Conservation (phyloP, 2,329 filamentous ascomycete genomes). For the Botrytis aclada region DNA sequence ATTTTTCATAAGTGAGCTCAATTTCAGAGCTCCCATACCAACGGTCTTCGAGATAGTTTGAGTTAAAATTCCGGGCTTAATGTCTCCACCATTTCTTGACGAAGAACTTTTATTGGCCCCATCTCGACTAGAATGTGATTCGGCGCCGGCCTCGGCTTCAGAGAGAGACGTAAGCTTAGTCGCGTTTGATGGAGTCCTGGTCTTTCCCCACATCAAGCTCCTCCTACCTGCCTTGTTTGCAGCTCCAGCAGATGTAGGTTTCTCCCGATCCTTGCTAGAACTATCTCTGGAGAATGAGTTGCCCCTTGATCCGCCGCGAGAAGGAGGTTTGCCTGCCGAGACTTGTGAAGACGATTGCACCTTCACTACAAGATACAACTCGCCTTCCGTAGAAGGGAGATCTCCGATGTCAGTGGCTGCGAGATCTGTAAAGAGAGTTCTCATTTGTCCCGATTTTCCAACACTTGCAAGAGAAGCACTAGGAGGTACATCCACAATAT, state of each 20-base stretch:
- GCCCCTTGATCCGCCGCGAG: constrained; percentile 25
- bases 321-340: constrained; percentile 30
- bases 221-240: constrained; percentile 56
- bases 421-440: constrained; percentile 84
- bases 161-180: constrained; percentile 52
- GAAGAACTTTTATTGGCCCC: constrained; percentile 53
- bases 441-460: constrained; percentile 64
- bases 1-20: constrained; percentile 72
- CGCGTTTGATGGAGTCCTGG: constrained; percentile 44
- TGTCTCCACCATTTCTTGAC: constrained; percentile 40
- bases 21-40: constrained; percentile 72
- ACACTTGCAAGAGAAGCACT: constrained; percentile 68
- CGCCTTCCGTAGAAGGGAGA: constrained; percentile 59
- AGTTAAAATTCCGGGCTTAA: constrained; percentile 33
- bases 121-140: constrained; percentile 26
- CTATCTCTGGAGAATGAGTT: constrained; percentile 31
- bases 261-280: constrained; percentile 26
- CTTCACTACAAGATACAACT: constrained; percentile 81
- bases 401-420: constrained; percentile 56
- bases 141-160: constrained; percentile 24
- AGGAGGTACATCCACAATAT: constrained; percentile 72
- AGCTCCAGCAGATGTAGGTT: constrained; percentile 47
- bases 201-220: constrained; percentile 67
- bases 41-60: constrained; percentile 64
- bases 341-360: constrained; percentile 45